Base-by-base conservation (phyloP, 139 green algal species). In the Yamagishiella unicocca region DNA sequence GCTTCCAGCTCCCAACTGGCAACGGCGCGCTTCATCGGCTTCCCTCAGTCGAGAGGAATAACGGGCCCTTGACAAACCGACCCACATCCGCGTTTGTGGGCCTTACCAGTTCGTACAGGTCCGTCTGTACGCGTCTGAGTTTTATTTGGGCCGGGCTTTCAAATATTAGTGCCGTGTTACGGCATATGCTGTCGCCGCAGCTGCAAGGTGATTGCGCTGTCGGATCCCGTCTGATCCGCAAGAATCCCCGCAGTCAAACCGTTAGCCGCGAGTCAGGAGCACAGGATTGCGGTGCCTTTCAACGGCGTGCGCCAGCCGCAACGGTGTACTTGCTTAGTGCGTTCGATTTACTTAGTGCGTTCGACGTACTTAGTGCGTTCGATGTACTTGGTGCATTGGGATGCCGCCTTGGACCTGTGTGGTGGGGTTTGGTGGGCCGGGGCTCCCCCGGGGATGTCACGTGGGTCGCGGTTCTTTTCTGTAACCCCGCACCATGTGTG, bases 71-170 rank as follows among this genome's bases (percentile, higher is more conserved):
- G 9, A 10, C 10, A 7, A 83, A 83, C 38, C 58, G 58, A 2
- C 78, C 78, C 8, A 58, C 78, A 4, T 74, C 58, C 0, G 78
- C 78, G 0, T 74, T 74, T 29, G 78, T 84, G 27, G 42, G 37
- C 10, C 24, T 84, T 0, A 74, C 58, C 25, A 62, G 38, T 27
- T 72, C 43, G 8, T 83, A 72, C 76, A 83, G 76, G 76, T 83
- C 12, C 4, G 72, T 64, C 8, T 43, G 9, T 78, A 58, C 66
- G 27, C 31, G 73, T 43, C 9, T 4, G 31, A 33, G n/a, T 45
- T 6, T 42, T 12, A 19, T 22, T 43, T 29, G 64, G 40, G 38
- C 19, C 1, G 27, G 31, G 43, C 19, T 27, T 10, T 45, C 24
- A 10, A 8, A 38, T 8, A 2, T 58, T 14, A 25, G 42, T 45